Conservation (phyloP, 306 rosid genomes). For the Cicer pinnatifidum region DNA sequence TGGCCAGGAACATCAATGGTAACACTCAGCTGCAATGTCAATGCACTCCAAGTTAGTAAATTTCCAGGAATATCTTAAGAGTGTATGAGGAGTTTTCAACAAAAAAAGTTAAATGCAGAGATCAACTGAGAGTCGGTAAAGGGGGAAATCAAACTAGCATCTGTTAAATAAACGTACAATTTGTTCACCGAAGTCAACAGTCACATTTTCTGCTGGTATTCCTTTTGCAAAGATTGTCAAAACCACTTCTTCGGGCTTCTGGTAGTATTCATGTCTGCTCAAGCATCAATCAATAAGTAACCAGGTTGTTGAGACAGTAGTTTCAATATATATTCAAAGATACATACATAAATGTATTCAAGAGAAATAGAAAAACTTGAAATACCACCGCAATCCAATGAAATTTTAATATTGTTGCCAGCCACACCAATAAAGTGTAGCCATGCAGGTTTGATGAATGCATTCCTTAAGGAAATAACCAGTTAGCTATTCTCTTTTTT, state of each 20-base stretch:
- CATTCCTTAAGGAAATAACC: background rate
- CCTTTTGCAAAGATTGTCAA: constrained; percentile 87
- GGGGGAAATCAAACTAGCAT: background rate
- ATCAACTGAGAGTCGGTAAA: constrained; percentile 11
- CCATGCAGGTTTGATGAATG: background rate
- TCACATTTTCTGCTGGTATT: constrained; percentile 67
- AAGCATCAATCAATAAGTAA: constrained; percentile 40
- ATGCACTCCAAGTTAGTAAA: constrained; percentile 28
- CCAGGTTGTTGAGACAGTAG: constrained; percentile 30
- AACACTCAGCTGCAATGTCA: constrained; percentile 73
- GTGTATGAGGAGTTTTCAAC: background rate
- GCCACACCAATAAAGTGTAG: constrained; percentile 26
- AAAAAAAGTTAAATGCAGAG: background rate
- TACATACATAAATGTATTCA: background rate
- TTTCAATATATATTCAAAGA: constrained; percentile 12
- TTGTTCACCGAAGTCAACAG: constrained; percentile 85
- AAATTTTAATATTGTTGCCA: constrained; percentile 1
- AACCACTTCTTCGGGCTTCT: constrained; percentile 89
- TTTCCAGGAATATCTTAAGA: background rate
- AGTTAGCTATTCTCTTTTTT: background rate
- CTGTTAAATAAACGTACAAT: constrained; percentile 60
- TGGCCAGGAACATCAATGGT: constrained; percentile 70
- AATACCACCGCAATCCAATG: constrained; percentile 23
- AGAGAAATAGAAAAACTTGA: background rate
- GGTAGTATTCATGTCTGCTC: constrained; percentile 90